These are phyloP conservation scores for Plectranthus barbatus DNA, from an alignment of 257 asterid species.

Conservation along the genomic window DNA sequence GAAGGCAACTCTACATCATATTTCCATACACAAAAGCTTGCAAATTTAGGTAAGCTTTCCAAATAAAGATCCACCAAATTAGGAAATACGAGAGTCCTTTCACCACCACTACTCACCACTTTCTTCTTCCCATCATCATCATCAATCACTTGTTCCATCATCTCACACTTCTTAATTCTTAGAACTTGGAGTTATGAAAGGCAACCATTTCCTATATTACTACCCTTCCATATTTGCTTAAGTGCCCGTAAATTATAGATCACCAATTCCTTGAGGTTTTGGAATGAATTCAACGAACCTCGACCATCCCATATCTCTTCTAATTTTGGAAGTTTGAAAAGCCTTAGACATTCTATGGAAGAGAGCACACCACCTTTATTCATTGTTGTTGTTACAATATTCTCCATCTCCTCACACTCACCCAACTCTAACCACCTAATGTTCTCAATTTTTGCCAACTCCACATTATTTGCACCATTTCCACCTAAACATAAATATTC, in stretches of 20 bases:
- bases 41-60: too few relatives aligned
- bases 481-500: background rate
- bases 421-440: background rate
- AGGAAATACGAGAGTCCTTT: too few relatives aligned
- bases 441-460: background rate
- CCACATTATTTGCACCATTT: background rate
- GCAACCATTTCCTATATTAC: background rate
- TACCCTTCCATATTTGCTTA: background rate
- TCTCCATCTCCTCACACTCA: background rate
- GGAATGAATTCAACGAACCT: background rate
- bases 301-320: conserved; percentile 4
- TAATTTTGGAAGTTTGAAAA: background rate
- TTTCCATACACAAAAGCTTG: too few relatives aligned
- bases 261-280: background rate
- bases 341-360: background rate
- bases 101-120: too few relatives aligned
- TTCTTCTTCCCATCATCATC: too few relatives aligned
- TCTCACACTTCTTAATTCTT: background rate
- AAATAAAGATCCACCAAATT: too few relatives aligned
- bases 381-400: background rate
- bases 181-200: background rate
- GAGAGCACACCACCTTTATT: background rate
- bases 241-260: background rate
- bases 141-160: background rate
- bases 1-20: too few relatives aligned